Evolutionary conservation across 441 rosid genomes (phyloP), one percentile per base, ranked within the genome.

Genomic region (Eugenia klotzschiana): DNA sequence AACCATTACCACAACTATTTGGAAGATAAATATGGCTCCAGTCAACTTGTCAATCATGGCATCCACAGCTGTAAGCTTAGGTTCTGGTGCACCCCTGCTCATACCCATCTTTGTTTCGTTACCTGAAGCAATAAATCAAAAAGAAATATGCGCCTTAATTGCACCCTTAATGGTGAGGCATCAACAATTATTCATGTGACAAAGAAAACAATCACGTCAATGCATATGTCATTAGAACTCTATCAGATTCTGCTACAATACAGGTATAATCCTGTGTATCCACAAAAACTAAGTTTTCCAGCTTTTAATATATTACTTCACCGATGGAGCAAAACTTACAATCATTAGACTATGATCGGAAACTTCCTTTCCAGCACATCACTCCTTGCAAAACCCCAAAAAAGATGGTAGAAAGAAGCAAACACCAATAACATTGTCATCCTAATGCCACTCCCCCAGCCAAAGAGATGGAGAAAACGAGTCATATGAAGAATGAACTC

Each of bases 1-100:
- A 86, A 97, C 99, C 86, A 97, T 53, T 79, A 97, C 99, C 81
- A 97, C 99, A 37, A 96, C 99, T 86, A 96, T 92, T 91, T 97
- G 99, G 88, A 97, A 97, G 87, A 96, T 91, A 89, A 97, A 97
- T 88, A 97, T 97, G 51, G 99, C 99, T 86, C 99, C 98, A 74
- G 98, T 97, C 91, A 97, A 89, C 90, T 97, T 97, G 93, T 97
- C 99, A 80, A 97, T 97, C 98, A 97, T 97, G 84, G 97, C 99
- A 97, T 97, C 99, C 89, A 96, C 89, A 18, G 99, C 99, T 46
- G 99, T 97, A 87, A 97, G 98, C 92, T 97, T 97, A 40, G 98
- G 98, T 89, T 97, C 99, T 73, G 99, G 95, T 85, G 94, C 90
- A 86, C 99, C 99, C 91, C 97, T 92, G 84, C 98, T 92, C 99